These are phyloP conservation scores for Parastagonospora nodorum DNA, from an alignment of 2,329 filamentous ascomycete species.

Conservation along the genomic window DNA sequence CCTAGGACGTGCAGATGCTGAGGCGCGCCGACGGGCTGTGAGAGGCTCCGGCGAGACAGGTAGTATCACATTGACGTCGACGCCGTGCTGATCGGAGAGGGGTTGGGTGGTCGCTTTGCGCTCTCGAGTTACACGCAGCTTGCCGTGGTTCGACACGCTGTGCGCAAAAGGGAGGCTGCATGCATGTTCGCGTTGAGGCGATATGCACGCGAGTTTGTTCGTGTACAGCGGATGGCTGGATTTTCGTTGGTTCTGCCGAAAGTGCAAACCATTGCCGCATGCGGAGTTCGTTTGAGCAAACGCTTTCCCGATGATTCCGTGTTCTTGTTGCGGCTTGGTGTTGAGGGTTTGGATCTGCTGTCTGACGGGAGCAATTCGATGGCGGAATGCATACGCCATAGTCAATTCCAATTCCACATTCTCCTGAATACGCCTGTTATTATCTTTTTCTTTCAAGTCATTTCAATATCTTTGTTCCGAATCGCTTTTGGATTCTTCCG, in stretches of 20 bases:
- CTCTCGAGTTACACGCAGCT: conserved; percentile 8
- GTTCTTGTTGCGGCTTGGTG: not conserved
- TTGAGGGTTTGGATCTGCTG: not conserved
- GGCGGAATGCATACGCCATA: too few species aligned
- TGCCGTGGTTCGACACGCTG: conserved; percentile 27
- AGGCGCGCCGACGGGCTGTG: conserved; percentile 3
- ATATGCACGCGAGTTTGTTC: conserved; percentile 26
- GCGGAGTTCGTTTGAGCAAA: not conserved
- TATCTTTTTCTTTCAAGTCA: not conserved
- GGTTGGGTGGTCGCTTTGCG: conserved; percentile 5
- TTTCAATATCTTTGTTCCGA: too few species aligned
- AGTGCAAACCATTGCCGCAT: not conserved
- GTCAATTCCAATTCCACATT: too few species aligned
- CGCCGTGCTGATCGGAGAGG: not conserved
- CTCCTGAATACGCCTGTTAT: not conserved
- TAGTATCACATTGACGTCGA: conserved; percentile 3
- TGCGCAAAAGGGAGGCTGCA: too few species aligned
- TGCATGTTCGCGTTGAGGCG: conserved; percentile 14
- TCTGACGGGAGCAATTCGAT: too few species aligned
- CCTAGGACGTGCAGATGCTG: conserved; percentile 11
- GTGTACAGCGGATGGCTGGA: conserved; percentile 8
- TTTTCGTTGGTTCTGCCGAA: conserved; percentile 7
- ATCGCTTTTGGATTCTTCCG: too few species aligned
- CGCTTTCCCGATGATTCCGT: not conserved
- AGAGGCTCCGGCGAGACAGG: not conserved